phyloP scores from a whole-genome alignment of 1,284 basidiomycete genomes.

The Fomitopsis betulina region DNA sequence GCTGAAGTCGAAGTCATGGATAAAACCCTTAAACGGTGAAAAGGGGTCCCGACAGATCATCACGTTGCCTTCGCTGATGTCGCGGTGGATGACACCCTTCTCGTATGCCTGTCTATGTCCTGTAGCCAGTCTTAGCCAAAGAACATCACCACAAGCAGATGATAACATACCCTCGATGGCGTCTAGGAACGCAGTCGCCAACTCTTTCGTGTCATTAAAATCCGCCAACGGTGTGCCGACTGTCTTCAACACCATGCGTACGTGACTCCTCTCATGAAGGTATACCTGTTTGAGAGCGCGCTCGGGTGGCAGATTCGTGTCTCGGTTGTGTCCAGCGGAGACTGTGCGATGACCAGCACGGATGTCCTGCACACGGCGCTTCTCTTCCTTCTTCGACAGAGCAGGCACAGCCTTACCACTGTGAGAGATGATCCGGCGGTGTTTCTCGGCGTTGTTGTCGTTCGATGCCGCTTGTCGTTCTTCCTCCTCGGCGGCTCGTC shows the following conservation, averaged over 20 bases:
- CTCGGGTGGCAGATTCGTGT: too few species aligned
- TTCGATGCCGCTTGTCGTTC: background rate
- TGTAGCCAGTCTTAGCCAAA: background rate
- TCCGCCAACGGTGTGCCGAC: background rate
- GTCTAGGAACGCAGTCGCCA: background rate
- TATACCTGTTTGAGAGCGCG: background rate
- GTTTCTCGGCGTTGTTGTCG: too few species aligned
- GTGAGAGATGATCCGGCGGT: too few species aligned
- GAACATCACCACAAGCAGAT: background rate
- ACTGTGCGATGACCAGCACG: background rate
- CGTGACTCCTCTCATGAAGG: background rate
- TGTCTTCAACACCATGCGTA: background rate
- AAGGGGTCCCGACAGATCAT: background rate
- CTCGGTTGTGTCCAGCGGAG: background rate
- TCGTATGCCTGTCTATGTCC: background rate
- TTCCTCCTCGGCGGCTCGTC: too few species aligned
- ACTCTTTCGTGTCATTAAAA: background rate
- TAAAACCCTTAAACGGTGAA: background rate
- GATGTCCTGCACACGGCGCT: background rate
- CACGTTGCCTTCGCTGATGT: background rate
- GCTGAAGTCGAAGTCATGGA: background rate
- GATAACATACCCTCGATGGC: background rate
- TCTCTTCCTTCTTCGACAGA: too few species aligned
- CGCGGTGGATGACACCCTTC: background rate
- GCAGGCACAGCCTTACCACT: too few species aligned